Conservation (phyloP, 768 basidiomycete species). For the Coprinopsis strossmayeri region DNA sequence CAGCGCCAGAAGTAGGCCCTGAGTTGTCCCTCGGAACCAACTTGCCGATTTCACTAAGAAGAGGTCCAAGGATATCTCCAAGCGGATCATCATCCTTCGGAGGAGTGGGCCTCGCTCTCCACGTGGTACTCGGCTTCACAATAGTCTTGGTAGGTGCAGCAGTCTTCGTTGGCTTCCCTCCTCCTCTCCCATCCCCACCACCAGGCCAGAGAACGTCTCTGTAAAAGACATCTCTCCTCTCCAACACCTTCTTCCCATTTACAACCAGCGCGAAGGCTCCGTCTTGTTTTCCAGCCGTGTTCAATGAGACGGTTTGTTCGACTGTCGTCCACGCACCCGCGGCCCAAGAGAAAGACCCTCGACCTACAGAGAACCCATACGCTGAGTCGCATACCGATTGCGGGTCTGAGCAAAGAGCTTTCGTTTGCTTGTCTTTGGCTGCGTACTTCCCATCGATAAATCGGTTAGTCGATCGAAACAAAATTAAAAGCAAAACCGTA, state of each 20-base stretch:
- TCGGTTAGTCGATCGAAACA: not conserved
- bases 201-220: constrained; percentile 30
- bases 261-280: constrained; percentile 61
- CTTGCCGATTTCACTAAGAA: constrained; percentile 6
- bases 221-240: constrained; percentile 55
- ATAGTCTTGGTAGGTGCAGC: constrained; percentile 1
- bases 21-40: constrained; percentile 1
- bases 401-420: constrained; percentile 49
- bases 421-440: constrained; percentile 62
- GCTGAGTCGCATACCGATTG: constrained; percentile 53
- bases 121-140: not conserved
- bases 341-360: constrained; percentile 61
- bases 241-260: constrained; percentile 49
- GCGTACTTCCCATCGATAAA: constrained; percentile 51
- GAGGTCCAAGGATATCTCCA: constrained; percentile 11
- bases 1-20: not conserved
- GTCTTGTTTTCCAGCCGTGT: constrained; percentile 67
- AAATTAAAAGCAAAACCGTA: constrained; percentile 24
- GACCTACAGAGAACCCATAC: constrained; percentile 72
- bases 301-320: constrained; percentile 62
- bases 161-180: constrained; percentile 2
- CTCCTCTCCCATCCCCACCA: not conserved
- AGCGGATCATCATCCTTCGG: constrained; percentile 4
- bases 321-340: constrained; percentile 67
- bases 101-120: not conserved